These are phyloP conservation scores for Trichoderma atrobrunneum DNA, from an alignment of 2,329 filamentous ascomycete genomes.

Conservation along the genomic window DNA sequence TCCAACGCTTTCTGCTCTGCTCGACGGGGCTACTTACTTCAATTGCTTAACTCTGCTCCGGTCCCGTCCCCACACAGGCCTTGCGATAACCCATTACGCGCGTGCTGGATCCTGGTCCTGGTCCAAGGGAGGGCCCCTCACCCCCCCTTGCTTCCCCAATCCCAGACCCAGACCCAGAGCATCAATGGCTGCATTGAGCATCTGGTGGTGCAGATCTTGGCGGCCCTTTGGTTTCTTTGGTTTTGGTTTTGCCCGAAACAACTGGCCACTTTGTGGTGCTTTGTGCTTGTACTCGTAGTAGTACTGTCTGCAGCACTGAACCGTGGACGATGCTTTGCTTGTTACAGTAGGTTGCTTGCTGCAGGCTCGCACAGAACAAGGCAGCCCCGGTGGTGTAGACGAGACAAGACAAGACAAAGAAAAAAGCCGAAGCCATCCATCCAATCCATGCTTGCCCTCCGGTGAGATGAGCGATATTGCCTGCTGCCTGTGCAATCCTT, in stretches of 20 bases:
- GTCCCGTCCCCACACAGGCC: not conserved
- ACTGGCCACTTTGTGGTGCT: not conserved
- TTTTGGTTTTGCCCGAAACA: not conserved
- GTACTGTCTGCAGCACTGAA: not conserved
- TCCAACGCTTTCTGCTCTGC: not conserved
- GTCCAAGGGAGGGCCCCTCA: not conserved
- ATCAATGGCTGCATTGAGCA: conserved; percentile 1
- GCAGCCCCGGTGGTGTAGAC: not conserved
- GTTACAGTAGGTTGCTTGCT: not conserved
- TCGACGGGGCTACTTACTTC: not conserved
- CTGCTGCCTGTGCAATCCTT: conserved; percentile 1
- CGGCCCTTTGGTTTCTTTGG: conserved; percentile 1
- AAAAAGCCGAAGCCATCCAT: not conserved
- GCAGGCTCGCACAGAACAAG: not conserved
- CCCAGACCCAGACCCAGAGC: not conserved
- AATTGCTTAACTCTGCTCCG: not conserved
- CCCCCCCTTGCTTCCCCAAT: conserved; percentile 12
- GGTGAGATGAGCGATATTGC: not conserved
- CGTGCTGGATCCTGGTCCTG: conserved; percentile 6
- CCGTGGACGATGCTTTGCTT: not conserved
- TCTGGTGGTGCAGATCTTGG: conserved; percentile 12
- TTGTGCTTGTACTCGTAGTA: not conserved
- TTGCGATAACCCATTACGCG: conserved; percentile 12
- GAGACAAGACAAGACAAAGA: not conserved
- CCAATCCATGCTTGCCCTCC: not conserved